These are phyloP conservation scores for Xylaria sp. DNA, from an alignment of 2,329 filamentous ascomycete genomes.

Conservation along the genomic window DNA sequence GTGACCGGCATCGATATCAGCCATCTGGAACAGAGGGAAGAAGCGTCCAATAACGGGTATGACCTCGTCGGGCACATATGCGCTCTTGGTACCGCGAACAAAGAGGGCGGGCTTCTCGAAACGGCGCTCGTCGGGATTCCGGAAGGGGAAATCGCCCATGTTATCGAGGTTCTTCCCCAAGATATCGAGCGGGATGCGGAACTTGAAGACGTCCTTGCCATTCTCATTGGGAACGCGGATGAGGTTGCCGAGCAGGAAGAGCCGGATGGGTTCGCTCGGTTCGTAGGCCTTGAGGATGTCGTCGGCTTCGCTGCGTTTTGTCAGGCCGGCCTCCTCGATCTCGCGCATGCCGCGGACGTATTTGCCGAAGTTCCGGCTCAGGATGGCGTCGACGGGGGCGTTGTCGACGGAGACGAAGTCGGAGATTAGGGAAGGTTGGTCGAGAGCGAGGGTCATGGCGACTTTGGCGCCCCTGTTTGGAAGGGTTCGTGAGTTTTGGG, in stretches of 20 bases:
- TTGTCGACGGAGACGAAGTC: conserved; percentile 86
- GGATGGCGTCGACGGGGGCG: conserved; percentile 73
- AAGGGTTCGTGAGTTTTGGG: background rate
- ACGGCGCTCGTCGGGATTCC: conserved; percentile 58
- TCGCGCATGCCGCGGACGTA: conserved; percentile 82
- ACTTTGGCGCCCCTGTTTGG: conserved; percentile 70
- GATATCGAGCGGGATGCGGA: conserved; percentile 71
- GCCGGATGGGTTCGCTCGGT: conserved; percentile 68
- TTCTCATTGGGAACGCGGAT: conserved; percentile 37
- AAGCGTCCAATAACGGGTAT: conserved; percentile 75
- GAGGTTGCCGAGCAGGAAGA: conserved; percentile 88
- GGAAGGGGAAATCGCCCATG: conserved; percentile 86
- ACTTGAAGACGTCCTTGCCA: conserved; percentile 45
- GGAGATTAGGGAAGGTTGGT: conserved; percentile 59
- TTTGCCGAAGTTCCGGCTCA: conserved; percentile 68
- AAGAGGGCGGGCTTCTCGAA: conserved; percentile 79
- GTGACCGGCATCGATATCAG: conserved; percentile 73
- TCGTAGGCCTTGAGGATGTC: conserved; percentile 71
- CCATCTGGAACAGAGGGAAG: conserved; percentile 70
- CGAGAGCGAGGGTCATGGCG: conserved; percentile 79
- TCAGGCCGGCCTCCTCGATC: conserved; percentile 64
- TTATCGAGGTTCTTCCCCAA: conserved; percentile 63
- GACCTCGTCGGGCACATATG: conserved; percentile 75
- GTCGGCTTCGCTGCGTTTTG: conserved; percentile 72
- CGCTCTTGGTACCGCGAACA: conserved; percentile 69